A percentile compares a stretch with the other conserved stretches of the same genome.
Evolutionary conservation across 352 stramenopile species (phyloP).

Genomic region (Phytophthora foliorum): DNA sequence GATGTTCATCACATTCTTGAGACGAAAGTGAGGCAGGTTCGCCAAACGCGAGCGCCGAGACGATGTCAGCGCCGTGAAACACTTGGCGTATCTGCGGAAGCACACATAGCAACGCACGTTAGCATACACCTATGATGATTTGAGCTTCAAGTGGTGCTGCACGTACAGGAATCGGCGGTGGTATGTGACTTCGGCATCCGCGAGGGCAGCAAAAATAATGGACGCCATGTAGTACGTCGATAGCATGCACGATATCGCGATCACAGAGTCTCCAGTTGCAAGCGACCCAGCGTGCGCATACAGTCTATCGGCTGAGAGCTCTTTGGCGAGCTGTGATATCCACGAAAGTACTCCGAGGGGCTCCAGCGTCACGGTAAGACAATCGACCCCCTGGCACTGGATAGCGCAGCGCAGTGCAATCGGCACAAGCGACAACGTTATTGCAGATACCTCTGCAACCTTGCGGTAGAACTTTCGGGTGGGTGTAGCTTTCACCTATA

Average conservation of each 20-base stretch:
- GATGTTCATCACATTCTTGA: constrained; percentile 94
- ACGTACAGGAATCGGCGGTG: constrained; percentile 84
- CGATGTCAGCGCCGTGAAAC: constrained; percentile 90
- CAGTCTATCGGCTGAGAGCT: constrained; percentile 38
- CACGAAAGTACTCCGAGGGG: constrained; percentile 52
- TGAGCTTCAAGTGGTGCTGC: not conserved
- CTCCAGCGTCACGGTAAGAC: constrained; percentile 57
- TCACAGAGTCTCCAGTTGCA: constrained; percentile 49
- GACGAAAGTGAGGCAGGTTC: constrained; percentile 88
- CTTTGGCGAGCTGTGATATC: constrained; percentile 44
- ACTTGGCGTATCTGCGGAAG: constrained; percentile 83
- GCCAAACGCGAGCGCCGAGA: constrained; percentile 83
- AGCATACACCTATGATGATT: constrained; percentile 5
- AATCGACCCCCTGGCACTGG: constrained; percentile 72
- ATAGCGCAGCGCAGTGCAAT: constrained; percentile 61
- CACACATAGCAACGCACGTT: constrained; percentile 5
- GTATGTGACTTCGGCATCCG: constrained; percentile 88
- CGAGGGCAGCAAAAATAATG: constrained; percentile 78
- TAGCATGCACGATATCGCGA: constrained; percentile 76
- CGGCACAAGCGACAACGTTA: constrained; percentile 69
- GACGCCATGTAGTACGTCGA: constrained; percentile 83
- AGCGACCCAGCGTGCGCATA: constrained; percentile 36
- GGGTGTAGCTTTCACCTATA: constrained; percentile 78
- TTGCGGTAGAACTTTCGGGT: constrained; percentile 76
- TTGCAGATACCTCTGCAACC: constrained; percentile 64